These are phyloP conservation scores for Marvania coccoides DNA, from an alignment of 139 green algal species.

Conservation along the genomic window DNA sequence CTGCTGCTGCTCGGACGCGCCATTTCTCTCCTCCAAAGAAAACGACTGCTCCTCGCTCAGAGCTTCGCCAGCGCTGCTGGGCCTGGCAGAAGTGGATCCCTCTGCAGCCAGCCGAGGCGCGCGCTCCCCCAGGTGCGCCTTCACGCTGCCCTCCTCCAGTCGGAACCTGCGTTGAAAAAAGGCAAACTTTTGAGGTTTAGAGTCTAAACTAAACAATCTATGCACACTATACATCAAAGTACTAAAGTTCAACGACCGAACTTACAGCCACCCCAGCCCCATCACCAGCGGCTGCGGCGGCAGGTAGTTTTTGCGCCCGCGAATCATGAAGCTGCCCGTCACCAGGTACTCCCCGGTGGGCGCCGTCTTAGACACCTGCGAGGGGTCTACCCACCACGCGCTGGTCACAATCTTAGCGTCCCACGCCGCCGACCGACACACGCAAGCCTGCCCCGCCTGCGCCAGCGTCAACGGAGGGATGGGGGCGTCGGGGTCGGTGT, in stretches of 20 bases:
- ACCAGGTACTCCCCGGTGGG: conserved; percentile 88
- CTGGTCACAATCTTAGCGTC: conserved; percentile 84
- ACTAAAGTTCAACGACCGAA: too few relatives aligned
- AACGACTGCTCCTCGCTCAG: neutral
- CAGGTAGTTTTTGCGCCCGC: conserved; percentile 94
- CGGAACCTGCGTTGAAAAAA: too few relatives aligned
- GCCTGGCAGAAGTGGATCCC: neutral
- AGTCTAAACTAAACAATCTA: too few relatives aligned
- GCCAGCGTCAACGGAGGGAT: conserved; percentile 69
- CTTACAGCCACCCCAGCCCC: conserved; percentile 85
- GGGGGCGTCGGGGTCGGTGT: conserved; percentile 37
- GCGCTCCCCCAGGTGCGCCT: conserved; percentile 75
- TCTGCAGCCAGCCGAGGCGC: conserved; percentile 16
- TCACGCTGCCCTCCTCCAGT: conserved; percentile 72
- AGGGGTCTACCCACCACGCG: conserved; percentile 88
- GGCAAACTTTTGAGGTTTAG: too few relatives aligned
- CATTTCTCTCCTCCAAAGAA: neutral
- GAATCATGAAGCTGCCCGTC: conserved; percentile 89
- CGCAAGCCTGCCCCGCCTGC: conserved; percentile 71
- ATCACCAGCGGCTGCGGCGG: conserved; percentile 85
- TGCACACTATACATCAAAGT: too few relatives aligned
- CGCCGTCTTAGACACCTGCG: conserved; percentile 92
- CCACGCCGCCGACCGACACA: conserved; percentile 87
- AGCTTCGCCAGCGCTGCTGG: neutral
- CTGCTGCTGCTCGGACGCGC: neutral